Evolutionary conservation across 148 eudicot genomes (phyloP), one percentile per base, ranked within the genome.

Genomic region (Rhododendron molle): DNA sequence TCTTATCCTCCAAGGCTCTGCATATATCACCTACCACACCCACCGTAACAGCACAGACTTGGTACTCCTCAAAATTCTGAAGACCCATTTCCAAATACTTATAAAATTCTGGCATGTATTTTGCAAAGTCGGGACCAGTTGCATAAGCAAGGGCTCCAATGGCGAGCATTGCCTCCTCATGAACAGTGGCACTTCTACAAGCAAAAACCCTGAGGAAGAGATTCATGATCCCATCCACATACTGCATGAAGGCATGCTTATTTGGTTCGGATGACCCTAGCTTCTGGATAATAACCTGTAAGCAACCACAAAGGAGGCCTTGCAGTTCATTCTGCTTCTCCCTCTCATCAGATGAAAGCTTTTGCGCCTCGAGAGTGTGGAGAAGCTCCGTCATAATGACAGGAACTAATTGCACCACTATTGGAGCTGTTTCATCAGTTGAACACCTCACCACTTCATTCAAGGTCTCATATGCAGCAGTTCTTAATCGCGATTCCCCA

Each of bases 391-490:
- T 91, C 99, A 95, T 94, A 78, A 96, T 94, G 73, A 96, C 90
- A 58, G 98, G 98, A 86, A 92, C 93, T 52, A 96, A 87, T 80
- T 96, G 96, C 88, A 93, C 78, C 80, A 95, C 97, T 90, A 96
- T 88, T n/a, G 93, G 90, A 87, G 93, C 93, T 36, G 97, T 95
- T 85, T 96, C 99, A 44, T 94, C 99, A 20, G 98, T 95, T 62
- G 98, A 96, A 87, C 96, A 95, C 91, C 99, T 91, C 78, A 96
- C 99, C 50, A 96, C 97, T 88, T 96, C 99, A 86, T 96, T 96
- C 83, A 96, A 83, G 47, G 99, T 95, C 89, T 96, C 99, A 77
- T 95, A 96, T 32, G 99, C 99, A 89, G 98, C 94, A 72, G 96
- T 93, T 83, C 95, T 92, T 74, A 96, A 88, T 65, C 99, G 89